A percentile compares a stretch with the other conserved stretches of the same genome.
These are phyloP conservation scores for Chaetothyriales sp. DNA, from an alignment of 2,329 filamentous ascomycete species.

Conservation along the genomic window DNA sequence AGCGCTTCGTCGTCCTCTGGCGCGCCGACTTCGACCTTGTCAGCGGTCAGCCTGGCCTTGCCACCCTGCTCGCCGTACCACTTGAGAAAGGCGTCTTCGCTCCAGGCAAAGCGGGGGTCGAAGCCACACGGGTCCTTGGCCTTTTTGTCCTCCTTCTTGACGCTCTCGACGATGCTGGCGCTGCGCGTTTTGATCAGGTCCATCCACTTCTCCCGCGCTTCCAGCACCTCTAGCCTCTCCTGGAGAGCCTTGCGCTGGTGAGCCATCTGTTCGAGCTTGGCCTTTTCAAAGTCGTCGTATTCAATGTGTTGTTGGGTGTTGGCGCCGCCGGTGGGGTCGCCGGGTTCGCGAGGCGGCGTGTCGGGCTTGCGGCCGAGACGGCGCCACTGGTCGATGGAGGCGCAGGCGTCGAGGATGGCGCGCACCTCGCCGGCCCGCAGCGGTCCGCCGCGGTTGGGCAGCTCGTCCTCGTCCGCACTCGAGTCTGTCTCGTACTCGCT, in stretches of 20 bases:
- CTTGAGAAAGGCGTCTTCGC: conserved; percentile 34
- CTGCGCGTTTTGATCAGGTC: conserved; percentile 29
- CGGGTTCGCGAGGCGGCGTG: conserved; percentile 16
- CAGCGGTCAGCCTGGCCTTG: conserved; percentile 20
- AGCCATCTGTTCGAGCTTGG: conserved; percentile 28
- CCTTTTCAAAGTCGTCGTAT: conserved; percentile 22
- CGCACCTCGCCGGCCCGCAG: conserved; percentile 17
- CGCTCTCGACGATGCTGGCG: conserved; percentile 29
- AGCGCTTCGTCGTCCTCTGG: conserved; percentile 27
- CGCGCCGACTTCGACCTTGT: conserved; percentile 16
- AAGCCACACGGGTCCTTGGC: conserved; percentile 37
- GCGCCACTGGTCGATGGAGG: conserved; percentile 11
- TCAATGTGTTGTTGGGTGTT: conserved; percentile 8
- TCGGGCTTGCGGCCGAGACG: conserved; percentile 17
- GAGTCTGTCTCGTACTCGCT: conserved; percentile 20
- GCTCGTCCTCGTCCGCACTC: conserved; percentile 20
- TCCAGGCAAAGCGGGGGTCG: conserved; percentile 34
- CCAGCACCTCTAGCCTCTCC: conserved; percentile 28
- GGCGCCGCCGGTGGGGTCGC: conserved; percentile 1
- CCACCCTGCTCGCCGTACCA: conserved; percentile 29
- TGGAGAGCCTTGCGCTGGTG: conserved; percentile 22
- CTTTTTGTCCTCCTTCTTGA: conserved; percentile 33
- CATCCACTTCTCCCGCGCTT: conserved; percentile 30
- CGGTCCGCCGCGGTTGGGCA: conserved; percentile 14
- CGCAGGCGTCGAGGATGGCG: conserved; percentile 13